phyloP scores from a whole-genome alignment of 768 basidiomycete species.

The Psilocybe cyanescens region DNA sequence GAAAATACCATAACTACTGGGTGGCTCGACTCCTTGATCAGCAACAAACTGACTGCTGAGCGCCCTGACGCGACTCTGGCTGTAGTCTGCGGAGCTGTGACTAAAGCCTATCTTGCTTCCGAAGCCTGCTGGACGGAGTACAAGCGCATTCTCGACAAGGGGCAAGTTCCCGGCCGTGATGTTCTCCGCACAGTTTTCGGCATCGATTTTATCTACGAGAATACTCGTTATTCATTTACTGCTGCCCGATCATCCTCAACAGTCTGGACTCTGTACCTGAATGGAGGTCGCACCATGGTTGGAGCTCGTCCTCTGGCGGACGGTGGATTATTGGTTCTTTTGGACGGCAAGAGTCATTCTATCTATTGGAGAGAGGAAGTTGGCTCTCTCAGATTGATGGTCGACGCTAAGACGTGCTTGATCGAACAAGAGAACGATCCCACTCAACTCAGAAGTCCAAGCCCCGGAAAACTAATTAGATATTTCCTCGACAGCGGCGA shows the following conservation, averaged over 20 bases:
- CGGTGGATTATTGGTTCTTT: slow-evolving; percentile 88
- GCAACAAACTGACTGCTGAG: slow-evolving; percentile 96
- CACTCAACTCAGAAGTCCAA: slow-evolving; percentile 93
- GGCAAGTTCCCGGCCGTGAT: slow-evolving; percentile 95
- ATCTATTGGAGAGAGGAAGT: slow-evolving; percentile 99
- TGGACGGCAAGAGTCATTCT: slow-evolving; percentile 95
- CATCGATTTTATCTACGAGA: slow-evolving; percentile 98
- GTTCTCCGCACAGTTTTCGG: slow-evolving; percentile 96
- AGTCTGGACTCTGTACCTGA: slow-evolving; percentile 93
- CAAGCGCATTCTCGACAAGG: slow-evolving; percentile 95
- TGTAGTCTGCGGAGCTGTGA: slow-evolving; percentile 94
- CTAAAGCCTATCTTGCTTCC: slow-evolving; percentile 90
- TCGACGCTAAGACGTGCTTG: slow-evolving; percentile 97
- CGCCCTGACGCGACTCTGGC: slow-evolving; percentile 92
- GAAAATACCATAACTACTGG: slow-evolving; percentile 98
- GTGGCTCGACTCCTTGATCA: slow-evolving; percentile 97
- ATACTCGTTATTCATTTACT: slow-evolving; percentile 93
- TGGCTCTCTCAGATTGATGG: slow-evolving; percentile 87
- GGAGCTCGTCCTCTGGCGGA: slow-evolving; percentile 93
- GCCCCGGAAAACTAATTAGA: slow-evolving; percentile 94
- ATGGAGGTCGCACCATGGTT: slow-evolving; percentile 91
- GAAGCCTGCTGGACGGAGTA: slow-evolving; percentile 93
- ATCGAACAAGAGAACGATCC: slow-evolving; percentile 99
- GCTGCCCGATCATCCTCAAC: slow-evolving; percentile 88
- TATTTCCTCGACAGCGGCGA: slow-evolving; percentile 97